Evolutionary conservation across 257 asterid genomes (phyloP).

Genomic region (Schizonepeta tenuifolia): DNA sequence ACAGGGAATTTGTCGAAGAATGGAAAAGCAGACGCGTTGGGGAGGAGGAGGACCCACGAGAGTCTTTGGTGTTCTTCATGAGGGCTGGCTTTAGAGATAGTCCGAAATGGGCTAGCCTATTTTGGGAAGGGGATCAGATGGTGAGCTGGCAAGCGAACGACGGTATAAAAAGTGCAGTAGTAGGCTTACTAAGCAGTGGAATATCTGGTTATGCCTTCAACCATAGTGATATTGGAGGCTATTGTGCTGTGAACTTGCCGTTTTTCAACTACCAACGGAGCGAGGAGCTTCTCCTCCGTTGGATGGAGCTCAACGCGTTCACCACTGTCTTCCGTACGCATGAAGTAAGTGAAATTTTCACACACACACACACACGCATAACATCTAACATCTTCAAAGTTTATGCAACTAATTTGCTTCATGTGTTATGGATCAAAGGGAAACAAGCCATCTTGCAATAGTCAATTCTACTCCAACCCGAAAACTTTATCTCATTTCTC

Average conservation of each 20-base stretch:
- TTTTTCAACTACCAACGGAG: conserved; percentile 75
- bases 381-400: conserved; percentile 3
- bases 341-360: conserved; percentile 59
- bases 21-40: conserved; percentile 55
- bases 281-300: conserved; percentile 83
- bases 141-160: conserved; percentile 98
- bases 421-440: conserved; percentile 51
- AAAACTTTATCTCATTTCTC: conserved; percentile 78
- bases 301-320: conserved; percentile 96
- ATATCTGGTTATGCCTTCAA: conserved; percentile 88
- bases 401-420: conserved; percentile 12
- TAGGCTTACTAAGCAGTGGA: conserved; percentile 87
- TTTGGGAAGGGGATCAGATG: conserved; percentile 99
- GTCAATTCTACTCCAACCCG: conserved; percentile 84
- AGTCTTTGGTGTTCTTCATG: conserved; percentile 86
- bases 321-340: conserved; percentile 89
- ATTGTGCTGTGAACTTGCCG: conserved; percentile 76
- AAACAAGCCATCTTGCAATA: conserved; percentile 77
- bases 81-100: conserved; percentile 86
- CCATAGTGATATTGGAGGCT: conserved; percentile 97
- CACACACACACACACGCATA: background rate
- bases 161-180: conserved; percentile 92
- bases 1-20: conserved; percentile 80
- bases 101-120: conserved; percentile 83
- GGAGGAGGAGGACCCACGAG: conserved; percentile 49